Percentiles rank a stretch among this genome's conserved stretches.
Conservation (phyloP, 257 asterid species). For the Fraxinus americana region DNA sequence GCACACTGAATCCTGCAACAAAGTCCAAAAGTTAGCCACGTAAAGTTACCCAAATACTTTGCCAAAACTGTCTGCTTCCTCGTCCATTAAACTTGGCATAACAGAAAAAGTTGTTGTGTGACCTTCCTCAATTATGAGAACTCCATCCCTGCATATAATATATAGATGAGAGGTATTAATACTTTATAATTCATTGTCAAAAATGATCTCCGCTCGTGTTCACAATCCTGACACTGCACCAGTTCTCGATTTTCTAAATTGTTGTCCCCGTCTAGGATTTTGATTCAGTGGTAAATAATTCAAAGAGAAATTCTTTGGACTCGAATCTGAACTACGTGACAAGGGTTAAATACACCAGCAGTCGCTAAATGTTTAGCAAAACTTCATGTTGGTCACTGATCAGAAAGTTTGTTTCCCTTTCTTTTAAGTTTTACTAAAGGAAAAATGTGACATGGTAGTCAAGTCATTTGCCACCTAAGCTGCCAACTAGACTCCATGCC, state of each 20-base stretch:
- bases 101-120: conserved; percentile 85
- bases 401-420: background rate
- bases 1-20: conserved; percentile 98
- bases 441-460: background rate
- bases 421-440: background rate
- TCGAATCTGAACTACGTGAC: background rate
- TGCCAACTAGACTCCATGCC: background rate
- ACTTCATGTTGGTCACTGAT: background rate
- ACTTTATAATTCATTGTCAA: conserved; percentile 41
- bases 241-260: conserved; percentile 57
- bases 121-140: conserved; percentile 76
- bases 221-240: conserved; percentile 54
- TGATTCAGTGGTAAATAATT: conserved; percentile 22
- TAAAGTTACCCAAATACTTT: conserved; percentile 42
- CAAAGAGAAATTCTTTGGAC: background rate
- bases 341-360: background rate
- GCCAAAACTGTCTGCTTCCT: conserved; percentile 82
- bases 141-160: conserved; percentile 96
- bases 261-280: conserved; percentile 40
- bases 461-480: background rate
- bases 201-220: conserved; percentile 46
- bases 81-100: conserved; percentile 86
- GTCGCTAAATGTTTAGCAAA: background rate
- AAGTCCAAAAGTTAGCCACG: conserved; percentile 57
- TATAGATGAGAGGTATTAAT: conserved; percentile 73